Evolutionary conservation across 179 eudicot species (phyloP).

Genomic region (Actinidia arguta): DNA sequence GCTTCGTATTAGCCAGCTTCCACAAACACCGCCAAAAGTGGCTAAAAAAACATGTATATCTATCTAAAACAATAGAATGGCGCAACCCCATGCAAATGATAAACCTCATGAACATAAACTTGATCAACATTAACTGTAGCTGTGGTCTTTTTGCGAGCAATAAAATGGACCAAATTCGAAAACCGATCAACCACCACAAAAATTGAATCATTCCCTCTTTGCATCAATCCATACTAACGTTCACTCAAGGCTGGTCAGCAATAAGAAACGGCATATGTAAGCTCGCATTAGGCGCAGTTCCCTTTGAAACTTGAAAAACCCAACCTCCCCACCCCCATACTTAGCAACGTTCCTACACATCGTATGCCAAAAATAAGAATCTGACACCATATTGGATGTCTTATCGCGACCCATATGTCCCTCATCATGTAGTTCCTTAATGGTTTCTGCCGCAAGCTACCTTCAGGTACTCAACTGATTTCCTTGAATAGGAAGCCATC

Average conservation of each 20-base stretch:
- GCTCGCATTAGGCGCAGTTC: not conserved
- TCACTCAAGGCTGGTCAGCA: not conserved
- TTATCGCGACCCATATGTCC: not conserved
- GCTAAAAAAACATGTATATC: conserved; percentile 1
- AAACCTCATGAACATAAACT: conserved; percentile 3
- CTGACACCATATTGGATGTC: not conserved
- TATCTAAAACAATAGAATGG: not conserved
- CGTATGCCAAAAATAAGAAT: not conserved
- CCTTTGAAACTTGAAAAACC: not conserved
- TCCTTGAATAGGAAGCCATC: not conserved
- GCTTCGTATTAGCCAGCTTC: not conserved
- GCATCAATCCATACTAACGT: conserved; percentile 23
- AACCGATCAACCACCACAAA: conserved; percentile 24
- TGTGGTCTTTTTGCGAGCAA: conserved; percentile 6
- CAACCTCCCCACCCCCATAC: too few relatives aligned
- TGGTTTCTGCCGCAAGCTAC: not conserved
- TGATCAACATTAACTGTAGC: not conserved
- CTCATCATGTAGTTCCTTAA: not conserved
- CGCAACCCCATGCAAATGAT: conserved; percentile 3
- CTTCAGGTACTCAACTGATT: not conserved
- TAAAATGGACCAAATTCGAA: conserved; percentile 28
- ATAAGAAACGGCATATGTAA: conserved; percentile 15
- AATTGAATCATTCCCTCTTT: conserved; percentile 5
- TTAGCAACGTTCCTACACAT: not conserved
- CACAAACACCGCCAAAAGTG: not conserved